phyloP scores from a whole-genome alignment of 1,139 yeast genomes.

The Sugiyamaella xylanicola region DNA sequence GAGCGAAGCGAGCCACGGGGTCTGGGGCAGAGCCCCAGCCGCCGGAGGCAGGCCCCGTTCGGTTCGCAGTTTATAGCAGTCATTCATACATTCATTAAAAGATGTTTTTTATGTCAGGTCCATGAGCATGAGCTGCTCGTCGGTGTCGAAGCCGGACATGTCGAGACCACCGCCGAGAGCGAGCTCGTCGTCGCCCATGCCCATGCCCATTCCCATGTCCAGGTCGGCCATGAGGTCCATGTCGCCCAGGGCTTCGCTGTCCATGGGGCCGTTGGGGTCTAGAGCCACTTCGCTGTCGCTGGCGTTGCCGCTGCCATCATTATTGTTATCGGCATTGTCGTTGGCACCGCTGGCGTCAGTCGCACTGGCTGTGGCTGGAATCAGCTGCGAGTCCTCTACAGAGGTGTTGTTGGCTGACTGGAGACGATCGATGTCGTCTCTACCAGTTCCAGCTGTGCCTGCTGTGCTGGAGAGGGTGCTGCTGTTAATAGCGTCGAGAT shows the following conservation, averaged over 20 bases:
- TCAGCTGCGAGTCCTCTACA: neutral
- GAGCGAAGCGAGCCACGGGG: slow-evolving; percentile 8
- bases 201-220: slow-evolving; percentile 16
- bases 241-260: slow-evolving; percentile 10
- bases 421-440: neutral
- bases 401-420: neutral
- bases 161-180: slow-evolving; percentile 16
- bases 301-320: too few species aligned
- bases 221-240: slow-evolving; percentile 18
- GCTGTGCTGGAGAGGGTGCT: neutral
- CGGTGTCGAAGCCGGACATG: slow-evolving; percentile 21
- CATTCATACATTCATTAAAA: neutral
- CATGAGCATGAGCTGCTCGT: slow-evolving; percentile 24
- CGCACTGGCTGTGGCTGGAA: neutral
- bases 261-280: neutral
- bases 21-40: slow-evolving; percentile 14
- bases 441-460: neutral
- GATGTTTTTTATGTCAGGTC: slow-evolving; percentile 16
- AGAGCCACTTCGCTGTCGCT: neutral
- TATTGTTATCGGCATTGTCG: too few species aligned
- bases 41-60: slow-evolving; percentile 13
- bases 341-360: neutral
- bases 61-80: neutral
- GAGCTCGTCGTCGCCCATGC: slow-evolving; percentile 17
- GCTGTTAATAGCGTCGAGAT: neutral